These are phyloP conservation scores for Penicillium fuscoglaucum DNA, from an alignment of 2,329 filamentous ascomycete species.

Conservation along the genomic window DNA sequence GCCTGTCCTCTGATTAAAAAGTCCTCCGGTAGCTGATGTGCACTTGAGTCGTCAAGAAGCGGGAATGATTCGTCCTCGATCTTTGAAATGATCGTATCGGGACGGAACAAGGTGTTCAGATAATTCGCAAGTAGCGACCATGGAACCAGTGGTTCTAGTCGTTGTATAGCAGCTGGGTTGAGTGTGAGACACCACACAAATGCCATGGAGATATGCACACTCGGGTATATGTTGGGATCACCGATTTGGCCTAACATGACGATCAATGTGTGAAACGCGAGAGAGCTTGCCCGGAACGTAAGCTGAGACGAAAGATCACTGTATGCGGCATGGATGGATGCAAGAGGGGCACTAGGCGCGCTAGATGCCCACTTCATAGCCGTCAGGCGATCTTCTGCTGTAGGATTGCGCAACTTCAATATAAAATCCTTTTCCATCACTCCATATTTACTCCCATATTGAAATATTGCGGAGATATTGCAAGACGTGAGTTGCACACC, in stretches of 20 bases:
- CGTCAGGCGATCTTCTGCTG: conserved; percentile 11
- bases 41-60: conserved; percentile 38
- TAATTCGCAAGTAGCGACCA: conserved; percentile 54
- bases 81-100: conserved; percentile 35
- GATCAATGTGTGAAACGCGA: conserved; percentile 47
- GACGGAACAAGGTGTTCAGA: conserved; percentile 54
- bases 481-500: conserved; percentile 57
- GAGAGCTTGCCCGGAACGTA: conserved; percentile 40
- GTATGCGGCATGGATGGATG: conserved; percentile 4
- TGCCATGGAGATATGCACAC: conserved; percentile 56
- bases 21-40: conserved; percentile 58
- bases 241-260: conserved; percentile 49
- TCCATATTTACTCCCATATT: conserved; percentile 51
- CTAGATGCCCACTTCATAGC: conserved; percentile 24
- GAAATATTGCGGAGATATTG: conserved; percentile 57
- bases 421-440: conserved; percentile 33
- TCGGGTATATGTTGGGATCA: conserved; percentile 55
- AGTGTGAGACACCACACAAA: conserved; percentile 52
- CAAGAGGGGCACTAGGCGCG: neutral
- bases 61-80: conserved; percentile 48
- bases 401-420: conserved; percentile 13
- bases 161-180: conserved; percentile 39
- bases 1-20: conserved; percentile 57
- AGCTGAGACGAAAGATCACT: conserved; percentile 25
- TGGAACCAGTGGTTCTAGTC: conserved; percentile 48